Conservation (phyloP, 2,329 filamentous ascomycete genomes). For the Trichoderma brevicompactum region DNA sequence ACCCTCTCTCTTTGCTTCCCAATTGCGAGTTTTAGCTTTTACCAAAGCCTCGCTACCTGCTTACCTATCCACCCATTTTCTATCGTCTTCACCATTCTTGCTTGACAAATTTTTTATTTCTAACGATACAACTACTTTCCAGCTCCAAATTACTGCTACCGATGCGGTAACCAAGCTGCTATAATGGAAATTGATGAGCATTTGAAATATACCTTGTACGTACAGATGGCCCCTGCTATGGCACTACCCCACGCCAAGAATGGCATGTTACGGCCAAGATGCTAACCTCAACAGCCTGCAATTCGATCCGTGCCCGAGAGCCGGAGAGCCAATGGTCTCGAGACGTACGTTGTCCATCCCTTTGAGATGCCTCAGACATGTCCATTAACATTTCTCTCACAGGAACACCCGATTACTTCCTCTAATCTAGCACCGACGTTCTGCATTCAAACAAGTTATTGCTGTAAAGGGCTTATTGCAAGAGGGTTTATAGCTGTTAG, state of each 20-base stretch:
- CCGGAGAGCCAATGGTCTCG: slow-evolving; percentile 98
- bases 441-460: slow-evolving; percentile 34
- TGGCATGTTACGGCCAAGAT: background rate
- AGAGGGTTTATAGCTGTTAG: slow-evolving; percentile 32
- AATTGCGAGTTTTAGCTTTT: too few relatives aligned
- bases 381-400: slow-evolving; percentile 33
- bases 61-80: background rate
- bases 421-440: slow-evolving; percentile 59
- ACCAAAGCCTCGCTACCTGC: background rate
- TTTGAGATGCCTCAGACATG: background rate
- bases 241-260: slow-evolving; percentile 4
- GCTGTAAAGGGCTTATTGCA: slow-evolving; percentile 31
- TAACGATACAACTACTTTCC: slow-evolving; percentile 29
- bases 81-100: background rate
- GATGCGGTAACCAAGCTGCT: slow-evolving; percentile 98
- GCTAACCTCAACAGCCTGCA: slow-evolving; percentile 72
- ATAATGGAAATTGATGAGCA: slow-evolving; percentile 99
- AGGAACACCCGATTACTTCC: slow-evolving; percentile 97
- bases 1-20: background rate
- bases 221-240: background rate
- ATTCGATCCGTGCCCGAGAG: slow-evolving; percentile 97
- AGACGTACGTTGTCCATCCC: slow-evolving; percentile 62
- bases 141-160: slow-evolving; percentile 96
- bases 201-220: slow-evolving; percentile 97
- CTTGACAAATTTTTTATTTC: slow-evolving; percentile 30